A percentile compares a stretch with the other conserved stretches of the same genome.
Evolutionary conservation across 1,284 basidiomycete genomes (phyloP).

Genomic region (Tilletiaria anomala): DNA sequence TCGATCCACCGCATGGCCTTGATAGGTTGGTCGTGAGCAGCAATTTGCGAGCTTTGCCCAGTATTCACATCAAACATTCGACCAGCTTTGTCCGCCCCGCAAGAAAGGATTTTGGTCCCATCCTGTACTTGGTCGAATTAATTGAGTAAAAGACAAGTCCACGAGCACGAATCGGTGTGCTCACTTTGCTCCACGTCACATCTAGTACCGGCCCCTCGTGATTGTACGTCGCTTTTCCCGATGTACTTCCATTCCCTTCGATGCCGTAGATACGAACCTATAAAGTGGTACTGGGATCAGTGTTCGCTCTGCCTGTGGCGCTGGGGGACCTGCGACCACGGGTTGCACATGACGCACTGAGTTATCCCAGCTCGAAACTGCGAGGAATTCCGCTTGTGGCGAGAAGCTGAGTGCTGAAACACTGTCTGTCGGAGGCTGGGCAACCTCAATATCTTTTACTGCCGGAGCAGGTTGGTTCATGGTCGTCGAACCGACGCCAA

Average conservation of each 20-base stretch:
- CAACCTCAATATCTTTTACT: conserved; percentile 54
- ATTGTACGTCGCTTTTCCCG: conserved; percentile 65
- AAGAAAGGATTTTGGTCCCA: conserved; percentile 65
- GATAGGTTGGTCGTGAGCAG: conserved; percentile 69
- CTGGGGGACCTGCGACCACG: too few species aligned
- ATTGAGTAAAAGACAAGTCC: conserved; percentile 2
- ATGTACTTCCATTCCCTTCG: conserved; percentile 44
- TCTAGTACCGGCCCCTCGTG: conserved; percentile 71
- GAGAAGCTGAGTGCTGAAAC: conserved; percentile 38
- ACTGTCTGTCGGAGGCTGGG: conserved; percentile 40
- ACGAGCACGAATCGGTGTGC: conserved; percentile 4
- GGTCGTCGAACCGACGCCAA: background rate
- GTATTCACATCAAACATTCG: conserved; percentile 66
- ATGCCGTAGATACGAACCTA: conserved; percentile 50
- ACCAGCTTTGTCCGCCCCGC: conserved; percentile 71
- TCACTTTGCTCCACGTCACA: conserved; percentile 61
- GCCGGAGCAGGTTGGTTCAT: background rate
- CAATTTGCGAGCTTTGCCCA: conserved; percentile 51
- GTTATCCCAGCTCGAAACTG: conserved; percentile 41
- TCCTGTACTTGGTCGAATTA: conserved; percentile 43
- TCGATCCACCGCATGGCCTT: conserved; percentile 63
- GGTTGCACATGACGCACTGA: conserved; percentile 45
- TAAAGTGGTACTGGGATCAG: background rate
- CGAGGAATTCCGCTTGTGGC: conserved; percentile 41
- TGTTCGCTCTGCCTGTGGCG: conserved; percentile 46